These are phyloP conservation scores for Myxozyma geophila DNA, from an alignment of 805 yeast species.

Conservation along the genomic window DNA sequence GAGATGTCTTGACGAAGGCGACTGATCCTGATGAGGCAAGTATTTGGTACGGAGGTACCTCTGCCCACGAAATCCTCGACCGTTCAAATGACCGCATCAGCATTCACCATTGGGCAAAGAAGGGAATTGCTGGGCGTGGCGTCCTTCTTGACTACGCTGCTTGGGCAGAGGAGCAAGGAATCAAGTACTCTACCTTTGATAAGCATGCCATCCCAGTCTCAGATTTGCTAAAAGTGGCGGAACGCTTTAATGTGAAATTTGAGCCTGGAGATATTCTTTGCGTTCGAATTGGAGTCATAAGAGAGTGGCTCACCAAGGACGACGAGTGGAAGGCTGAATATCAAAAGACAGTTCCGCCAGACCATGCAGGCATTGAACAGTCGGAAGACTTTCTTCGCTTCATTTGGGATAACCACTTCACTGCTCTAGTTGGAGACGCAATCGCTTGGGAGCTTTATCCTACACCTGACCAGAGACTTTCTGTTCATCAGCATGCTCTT, in stretches of 20 bases:
- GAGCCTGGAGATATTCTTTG: conserved; percentile 41
- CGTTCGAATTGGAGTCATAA: conserved; percentile 40
- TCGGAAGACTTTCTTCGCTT: conserved; percentile 39
- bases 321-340: conserved; percentile 33
- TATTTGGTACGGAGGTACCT: conserved; percentile 39
- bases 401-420: conserved; percentile 43
- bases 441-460: conserved; percentile 40
- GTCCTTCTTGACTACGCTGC: conserved; percentile 41
- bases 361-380: conserved; percentile 39
- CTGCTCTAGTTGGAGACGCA: conserved; percentile 42
- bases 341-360: conserved; percentile 20
- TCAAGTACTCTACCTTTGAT: conserved; percentile 35
- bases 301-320: conserved; percentile 39
- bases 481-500: conserved; percentile 39
- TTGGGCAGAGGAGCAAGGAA: conserved; percentile 39
- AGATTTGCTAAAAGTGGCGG: conserved; percentile 36
- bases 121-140: conserved; percentile 43
- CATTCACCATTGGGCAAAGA: conserved; percentile 40
- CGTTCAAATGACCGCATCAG: conserved; percentile 29
- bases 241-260: conserved; percentile 33
- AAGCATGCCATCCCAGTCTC: conserved; percentile 35
- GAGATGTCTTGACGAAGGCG: conserved; percentile 9
- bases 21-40: conserved; percentile 26
- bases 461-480: conserved; percentile 9
- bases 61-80: conserved; percentile 37